Evolutionary conservation across 139 green algal genomes (phyloP).

Genomic region (Dunaliella sp.): DNA sequence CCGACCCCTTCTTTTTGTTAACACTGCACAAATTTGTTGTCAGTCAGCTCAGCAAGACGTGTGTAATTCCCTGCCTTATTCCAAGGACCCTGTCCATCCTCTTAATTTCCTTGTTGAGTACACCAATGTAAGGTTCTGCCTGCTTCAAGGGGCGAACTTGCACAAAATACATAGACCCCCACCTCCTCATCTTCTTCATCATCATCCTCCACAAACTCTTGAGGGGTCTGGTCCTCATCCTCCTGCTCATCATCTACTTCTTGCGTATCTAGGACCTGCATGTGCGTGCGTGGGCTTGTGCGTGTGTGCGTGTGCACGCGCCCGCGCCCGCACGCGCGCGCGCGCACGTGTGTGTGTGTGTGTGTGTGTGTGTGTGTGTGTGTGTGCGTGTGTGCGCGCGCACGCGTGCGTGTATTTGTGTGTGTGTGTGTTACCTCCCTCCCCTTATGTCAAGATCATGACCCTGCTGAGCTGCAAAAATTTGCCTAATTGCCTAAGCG

Average conservation of each 20-base stretch:
- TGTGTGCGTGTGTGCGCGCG: no score
- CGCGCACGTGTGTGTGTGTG: no score
- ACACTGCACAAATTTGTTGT: not conserved
- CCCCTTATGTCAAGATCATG: not conserved
- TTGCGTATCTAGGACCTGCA: slow-evolving; percentile 55
- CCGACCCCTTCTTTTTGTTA: not conserved
- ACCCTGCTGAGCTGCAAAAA: not conserved
- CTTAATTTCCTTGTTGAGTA: not conserved
- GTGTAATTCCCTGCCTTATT: not conserved
- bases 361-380: no score
- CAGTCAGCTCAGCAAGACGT: not conserved
- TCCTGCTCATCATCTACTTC: slow-evolving; percentile 66
- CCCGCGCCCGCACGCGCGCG: no score
- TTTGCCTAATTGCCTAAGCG: no score
- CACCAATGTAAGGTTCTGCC: not conserved
- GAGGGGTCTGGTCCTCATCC: slow-evolving; percentile 20
- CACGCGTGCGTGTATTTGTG: no score
- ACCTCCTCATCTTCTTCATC: slow-evolving; percentile 41
- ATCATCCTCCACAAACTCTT: slow-evolving; percentile 43
- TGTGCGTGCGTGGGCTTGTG: not conserved
- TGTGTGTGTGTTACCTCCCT: slow-evolving; percentile 40
- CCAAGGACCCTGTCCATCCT: slow-evolving; percentile 11
- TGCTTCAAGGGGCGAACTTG: no score
- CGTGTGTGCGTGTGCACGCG: no score
- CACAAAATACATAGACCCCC: not conserved